Conservation (phyloP, 768 basidiomycete species). For the Heimioporus sp. region DNA sequence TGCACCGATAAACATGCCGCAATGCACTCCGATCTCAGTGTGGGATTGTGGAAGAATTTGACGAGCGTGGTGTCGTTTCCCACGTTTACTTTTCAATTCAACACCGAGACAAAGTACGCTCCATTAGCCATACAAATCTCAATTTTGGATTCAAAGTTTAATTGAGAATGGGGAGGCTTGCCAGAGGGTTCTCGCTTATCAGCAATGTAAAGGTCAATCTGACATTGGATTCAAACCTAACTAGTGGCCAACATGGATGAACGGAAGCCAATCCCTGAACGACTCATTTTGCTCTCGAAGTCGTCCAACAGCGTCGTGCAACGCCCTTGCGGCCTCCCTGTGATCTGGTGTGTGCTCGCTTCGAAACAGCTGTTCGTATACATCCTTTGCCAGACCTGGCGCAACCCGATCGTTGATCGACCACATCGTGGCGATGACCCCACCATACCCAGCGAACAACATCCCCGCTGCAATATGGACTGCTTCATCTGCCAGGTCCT, state of each 20-base stretch:
- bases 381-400: slow-evolving; percentile 28
- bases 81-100: too few relatives aligned
- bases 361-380: slow-evolving; percentile 25
- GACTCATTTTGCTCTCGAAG: neutral
- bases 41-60: too few relatives aligned
- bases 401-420: slow-evolving; percentile 38
- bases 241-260: neutral
- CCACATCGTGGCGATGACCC: slow-evolving; percentile 46
- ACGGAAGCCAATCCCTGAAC: neutral
- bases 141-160: too few relatives aligned
- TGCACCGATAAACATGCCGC: too few relatives aligned
- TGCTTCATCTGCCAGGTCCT: slow-evolving; percentile 34
- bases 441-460: slow-evolving; percentile 28
- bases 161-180: too few relatives aligned
- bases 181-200: too few relatives aligned
- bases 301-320: neutral
- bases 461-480: slow-evolving; percentile 44
- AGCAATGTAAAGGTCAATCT: too few relatives aligned
- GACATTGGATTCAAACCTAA: too few relatives aligned
- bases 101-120: too few relatives aligned
- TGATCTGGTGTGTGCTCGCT: neutral
- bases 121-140: too few relatives aligned
- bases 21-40: too few relatives aligned
- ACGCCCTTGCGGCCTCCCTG: slow-evolving; percentile 1
- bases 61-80: too few relatives aligned